Base-by-base conservation (phyloP, 2,329 filamentous ascomycete species). In the Phyllosticta paracitricarpa region DNA sequence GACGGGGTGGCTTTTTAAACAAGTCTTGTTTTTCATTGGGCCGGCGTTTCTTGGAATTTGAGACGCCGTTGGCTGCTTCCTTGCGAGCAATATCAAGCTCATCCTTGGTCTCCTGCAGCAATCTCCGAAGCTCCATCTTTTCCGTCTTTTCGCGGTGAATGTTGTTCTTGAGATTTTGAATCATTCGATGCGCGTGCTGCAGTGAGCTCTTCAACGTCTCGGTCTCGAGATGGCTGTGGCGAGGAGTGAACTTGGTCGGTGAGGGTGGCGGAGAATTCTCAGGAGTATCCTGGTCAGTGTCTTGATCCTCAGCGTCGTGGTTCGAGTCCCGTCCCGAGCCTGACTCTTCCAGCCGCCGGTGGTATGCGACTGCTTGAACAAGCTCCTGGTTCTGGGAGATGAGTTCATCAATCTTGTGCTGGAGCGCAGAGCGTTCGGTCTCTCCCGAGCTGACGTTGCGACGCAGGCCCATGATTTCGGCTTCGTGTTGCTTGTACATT, bases 111-210 rank as follows among this genome's bases (percentile, higher is more conserved):
- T 99, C 94, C 76, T 97, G 93, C 30, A 97, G 84, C 83, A 99
- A 90, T 63, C 93, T 89, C 76, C 91, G 92, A 59, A 97, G 83
- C 75, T 99, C 94, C 28, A 97, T 84, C 79, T 97, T 99, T 75
- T 99, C 94, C 0, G 93, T 97, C 85, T 97, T 99, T 75, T 99
- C 94, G 35, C 94, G 89, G 73, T 99, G 93, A 55, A 97, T 89
- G 69, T 92, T 96, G 73, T 89, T 91, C 75, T 96, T 91, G 67
- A 97, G 84, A 69, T 91, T 96, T 73, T 97, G 93, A 63, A 99
- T 97, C 77, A 96, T 97, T 62, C 93, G 86, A 73, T 97, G 94
- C 51, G 94, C 93, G 72, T 99, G 94, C 66, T 91, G 88, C 28
- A 97, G 82, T 26, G 93, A 97, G 59, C 92, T 95, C 77, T 94